Conservation (phyloP, 345 rosid genomes). For the Pugionium dolabratum region DNA sequence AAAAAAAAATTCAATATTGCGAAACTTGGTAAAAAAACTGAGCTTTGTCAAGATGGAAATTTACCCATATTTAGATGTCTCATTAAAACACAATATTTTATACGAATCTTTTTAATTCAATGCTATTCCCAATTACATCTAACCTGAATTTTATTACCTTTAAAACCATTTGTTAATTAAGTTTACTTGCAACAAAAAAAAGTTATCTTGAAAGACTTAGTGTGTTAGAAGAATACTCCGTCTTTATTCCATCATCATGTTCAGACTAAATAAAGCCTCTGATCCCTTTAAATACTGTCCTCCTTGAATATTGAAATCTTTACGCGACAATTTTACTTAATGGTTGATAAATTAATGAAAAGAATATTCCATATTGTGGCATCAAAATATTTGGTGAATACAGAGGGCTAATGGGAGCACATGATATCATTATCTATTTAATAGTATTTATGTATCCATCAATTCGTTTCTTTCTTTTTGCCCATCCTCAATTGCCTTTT, state of each 20-base stretch:
- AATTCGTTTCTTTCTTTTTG: background rate
- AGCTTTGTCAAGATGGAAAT: background rate
- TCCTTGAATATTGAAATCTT: background rate
- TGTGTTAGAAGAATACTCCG: conserved; percentile 2
- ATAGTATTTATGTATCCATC: conserved; percentile 13
- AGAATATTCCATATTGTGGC: conserved; percentile 27
- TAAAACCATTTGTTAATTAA: conserved; percentile 14
- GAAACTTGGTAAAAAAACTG: no score
- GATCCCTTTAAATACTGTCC: background rate
- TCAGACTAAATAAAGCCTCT: background rate
- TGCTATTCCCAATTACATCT: conserved; percentile 35
- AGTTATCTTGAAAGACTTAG: background rate
- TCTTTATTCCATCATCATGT: background rate
- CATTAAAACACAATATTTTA: no score
- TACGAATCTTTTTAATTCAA: conserved; percentile 22
- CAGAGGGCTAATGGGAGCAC: conserved; percentile 33
- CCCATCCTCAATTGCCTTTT: conserved; percentile 16
- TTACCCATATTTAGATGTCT: background rate
- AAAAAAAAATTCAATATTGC: background rate
- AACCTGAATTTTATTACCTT: conserved; percentile 8
- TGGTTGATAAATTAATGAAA: conserved; percentile 15
- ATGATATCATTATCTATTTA: conserved; percentile 20
- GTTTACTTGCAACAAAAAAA: background rate
- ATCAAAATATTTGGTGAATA: conserved; percentile 33
- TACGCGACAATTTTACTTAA: conserved; percentile 10